Evolutionary conservation across 2,329 filamentous ascomycete species (phyloP), one percentile per base, ranked within the genome.

Genomic region (Aspergillus fijiensis): DNA sequence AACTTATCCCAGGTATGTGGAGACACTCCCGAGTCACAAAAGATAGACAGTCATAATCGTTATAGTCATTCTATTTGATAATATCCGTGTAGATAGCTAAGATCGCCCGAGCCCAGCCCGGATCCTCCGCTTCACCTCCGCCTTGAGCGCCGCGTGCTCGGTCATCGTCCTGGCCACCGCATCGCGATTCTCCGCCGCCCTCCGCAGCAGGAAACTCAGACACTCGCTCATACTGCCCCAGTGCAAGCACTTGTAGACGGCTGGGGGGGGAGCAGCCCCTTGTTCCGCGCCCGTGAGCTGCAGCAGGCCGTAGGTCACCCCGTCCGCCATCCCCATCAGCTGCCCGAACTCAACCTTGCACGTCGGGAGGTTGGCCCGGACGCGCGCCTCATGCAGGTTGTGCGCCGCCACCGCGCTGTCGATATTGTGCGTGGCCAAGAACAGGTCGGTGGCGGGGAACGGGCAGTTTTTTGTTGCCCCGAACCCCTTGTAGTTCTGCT

Each of bases 361-460:
- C 4, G 79, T 79, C 2, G 75, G 47, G 62, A 81, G 62, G 47
- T 75, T 70, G 4, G 69, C 70, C 49, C 68, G 65, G 29, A 75
- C 65, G 53, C 85, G 82, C 21, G 76, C 65, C 49, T 80, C 77
- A 55, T 83, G 81, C 10, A 85, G 75, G 6, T 73, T 68, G 58
- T 82, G 80, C 1, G 84, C 84, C 39, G 78, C 77, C 35, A 77
- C 66, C 9, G 96, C 88, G 4, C 89, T 91, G 47, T 84, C 84
- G 52, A 85, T 84, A 72, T 96, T 97, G 78, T 97, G 93, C 1
- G 89, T 90, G 6, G 92, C 93, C 16, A 96, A 81, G 25, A 96
- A 86, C 25, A 96, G 76, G 63, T 83, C 78, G 9, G 88, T 81
- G 1, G 74, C 73, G 0, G 88, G 88, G 69, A 88, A 89, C 2